These are phyloP conservation scores for Myxozyma udenii DNA, from an alignment of 805 yeast genomes.

Conservation along the genomic window DNA sequence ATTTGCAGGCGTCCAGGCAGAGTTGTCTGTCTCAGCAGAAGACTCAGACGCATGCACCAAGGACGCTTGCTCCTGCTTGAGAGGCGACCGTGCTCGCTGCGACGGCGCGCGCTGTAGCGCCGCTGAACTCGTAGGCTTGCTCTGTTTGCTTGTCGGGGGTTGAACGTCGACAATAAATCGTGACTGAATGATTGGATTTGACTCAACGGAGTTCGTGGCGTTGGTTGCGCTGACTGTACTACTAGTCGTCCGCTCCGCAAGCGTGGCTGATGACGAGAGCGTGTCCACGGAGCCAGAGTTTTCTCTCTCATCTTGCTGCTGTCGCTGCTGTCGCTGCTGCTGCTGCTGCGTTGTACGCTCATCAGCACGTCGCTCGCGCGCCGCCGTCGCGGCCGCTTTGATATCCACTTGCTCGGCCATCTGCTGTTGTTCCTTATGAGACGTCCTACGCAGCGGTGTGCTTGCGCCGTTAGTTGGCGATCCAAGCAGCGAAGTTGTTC, in stretches of 20 bases:
- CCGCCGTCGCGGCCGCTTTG: neutral
- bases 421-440: no score
- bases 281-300: neutral
- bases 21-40: no score
- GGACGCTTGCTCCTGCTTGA: neutral
- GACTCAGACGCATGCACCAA: conserved; percentile 1
- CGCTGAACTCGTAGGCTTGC: neutral
- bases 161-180: conserved; percentile 15
- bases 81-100: neutral
- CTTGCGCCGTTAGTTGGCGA: conserved; percentile 9
- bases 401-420: no score
- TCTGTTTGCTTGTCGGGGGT: neutral
- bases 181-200: conserved; percentile 16
- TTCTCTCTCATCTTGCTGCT: neutral
- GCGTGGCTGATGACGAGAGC: neutral
- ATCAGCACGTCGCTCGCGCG: no score
- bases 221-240: neutral
- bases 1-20: no score
- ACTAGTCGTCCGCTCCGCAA: neutral
- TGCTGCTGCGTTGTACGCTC: neutral
- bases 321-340: conserved; percentile 1
- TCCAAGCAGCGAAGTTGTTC: conserved; percentile 17
- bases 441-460: no score
- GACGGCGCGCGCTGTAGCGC: neutral
- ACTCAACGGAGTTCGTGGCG: conserved; percentile 16